Base-by-base conservation (phyloP, 306 rosid genomes). In the Begonia fuchsioides region DNA sequence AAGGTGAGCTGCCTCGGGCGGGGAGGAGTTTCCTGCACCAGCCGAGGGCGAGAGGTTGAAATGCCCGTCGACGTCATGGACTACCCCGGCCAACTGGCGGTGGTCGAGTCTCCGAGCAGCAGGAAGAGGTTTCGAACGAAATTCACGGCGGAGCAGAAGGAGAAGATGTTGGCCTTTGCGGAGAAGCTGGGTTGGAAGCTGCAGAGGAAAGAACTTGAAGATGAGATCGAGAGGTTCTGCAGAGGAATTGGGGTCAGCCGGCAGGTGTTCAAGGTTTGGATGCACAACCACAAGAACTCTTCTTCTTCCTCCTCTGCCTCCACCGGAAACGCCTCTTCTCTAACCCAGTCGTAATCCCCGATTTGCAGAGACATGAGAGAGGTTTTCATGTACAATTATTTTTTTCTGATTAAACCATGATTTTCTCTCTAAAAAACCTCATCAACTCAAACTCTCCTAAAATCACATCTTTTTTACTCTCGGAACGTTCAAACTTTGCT, bases 251-350 rank as follows among this genome's bases (percentile, higher is more conserved):
- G 92, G 5, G 71, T 84, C 2, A 75, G 68, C 47, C 62, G 92
- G 49, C 92, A 80, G 40, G 92, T 84, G 14, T 84, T 84, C 67
- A 84, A 84, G 69, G 94, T 84, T 7, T 84, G 94, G 94, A 84
- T 80, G 94, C 94, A 80, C 63, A 84, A 84, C 43, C 94, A 84
- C 47, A 84, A 84, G 80, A 77, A 77, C 53, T 59, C 71, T 48
- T 64, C 70, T 6, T 73, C 75, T 3, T 59, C 73, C 2, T 68
- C 83, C 38, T 69, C 83, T 1, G 66, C 69, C 1, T 72, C 74
- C 8, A 75, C 67, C 12, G 84, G 68, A 65, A 77, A 71, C 64
- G 73, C 72, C 8, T 74, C 85, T 6, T 81, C 92, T 62, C 82
- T 77, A 61, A 71, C 85, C 46, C 79, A 79, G 74, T 46, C 47